A percentile compares a stretch with the other conserved stretches of the same genome.
These are phyloP conservation scores for Sporothrix pallida DNA, from an alignment of 2,329 filamentous ascomycete genomes.

Conservation along the genomic window DNA sequence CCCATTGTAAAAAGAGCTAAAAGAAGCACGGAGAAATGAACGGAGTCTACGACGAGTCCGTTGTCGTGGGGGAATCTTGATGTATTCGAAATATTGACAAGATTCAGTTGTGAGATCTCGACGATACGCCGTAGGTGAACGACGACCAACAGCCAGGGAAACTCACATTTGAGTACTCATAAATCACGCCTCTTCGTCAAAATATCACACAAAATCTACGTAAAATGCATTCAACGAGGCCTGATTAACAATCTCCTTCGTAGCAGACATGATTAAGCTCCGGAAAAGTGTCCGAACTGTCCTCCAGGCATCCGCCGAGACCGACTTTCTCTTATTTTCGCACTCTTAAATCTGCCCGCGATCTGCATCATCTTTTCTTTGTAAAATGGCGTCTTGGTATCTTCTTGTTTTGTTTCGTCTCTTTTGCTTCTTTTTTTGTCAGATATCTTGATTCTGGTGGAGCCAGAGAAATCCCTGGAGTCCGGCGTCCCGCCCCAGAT, in stretches of 20 bases:
- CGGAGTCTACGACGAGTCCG: conserved; percentile 8
- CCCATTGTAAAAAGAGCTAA: background rate
- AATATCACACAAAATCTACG: background rate
- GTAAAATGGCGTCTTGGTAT: conserved; percentile 1
- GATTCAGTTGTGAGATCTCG: too few relatives aligned
- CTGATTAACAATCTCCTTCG: too few relatives aligned
- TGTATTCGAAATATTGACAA: background rate
- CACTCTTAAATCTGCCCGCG: background rate
- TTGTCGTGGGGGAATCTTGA: background rate
- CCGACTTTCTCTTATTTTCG: too few relatives aligned
- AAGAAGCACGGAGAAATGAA: conserved; percentile 5
- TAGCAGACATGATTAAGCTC: background rate
- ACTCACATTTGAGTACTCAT: background rate
- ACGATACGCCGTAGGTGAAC: too few relatives aligned
- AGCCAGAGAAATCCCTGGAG: background rate
- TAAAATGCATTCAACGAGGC: background rate
- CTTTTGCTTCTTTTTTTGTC: background rate
- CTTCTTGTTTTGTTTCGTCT: background rate
- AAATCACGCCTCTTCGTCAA: background rate
- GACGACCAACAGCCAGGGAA: background rate
- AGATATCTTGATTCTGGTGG: conserved; percentile 1
- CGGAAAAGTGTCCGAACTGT: conserved; percentile 2
- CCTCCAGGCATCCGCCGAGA: background rate
- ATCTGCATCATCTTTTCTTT: background rate
- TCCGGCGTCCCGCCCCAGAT: background rate